Percentiles rank a stretch among this genome's conserved stretches.
Conservation (phyloP, 129 eudicot species). For the Apium graveolens region DNA sequence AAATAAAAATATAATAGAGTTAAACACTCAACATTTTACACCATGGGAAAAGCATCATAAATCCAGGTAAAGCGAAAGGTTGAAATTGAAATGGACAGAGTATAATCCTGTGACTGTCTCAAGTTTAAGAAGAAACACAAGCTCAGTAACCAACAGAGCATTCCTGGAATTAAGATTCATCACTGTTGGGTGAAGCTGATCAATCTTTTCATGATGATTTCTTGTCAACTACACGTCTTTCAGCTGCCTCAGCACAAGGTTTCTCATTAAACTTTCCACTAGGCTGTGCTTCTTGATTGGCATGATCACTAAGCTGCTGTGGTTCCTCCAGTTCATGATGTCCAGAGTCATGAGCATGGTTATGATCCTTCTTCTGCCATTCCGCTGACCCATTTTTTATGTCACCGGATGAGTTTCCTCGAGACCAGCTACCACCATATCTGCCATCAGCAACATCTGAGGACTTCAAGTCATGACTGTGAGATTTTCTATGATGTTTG, state of each 20-base stretch:
- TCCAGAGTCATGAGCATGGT: constrained; percentile 1
- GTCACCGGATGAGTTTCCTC: background rate
- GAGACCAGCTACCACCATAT: constrained; percentile 4
- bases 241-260: background rate
- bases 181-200: background rate
- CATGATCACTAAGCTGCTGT: background rate
- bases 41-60: background rate
- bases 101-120: background rate
- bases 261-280: constrained; percentile 23
- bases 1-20: background rate
- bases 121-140: background rate
- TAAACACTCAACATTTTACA: background rate
- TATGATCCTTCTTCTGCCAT: background rate
- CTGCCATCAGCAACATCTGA: constrained; percentile 19
- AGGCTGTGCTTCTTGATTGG: constrained; percentile 13
- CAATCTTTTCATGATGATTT: background rate
- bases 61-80: background rate
- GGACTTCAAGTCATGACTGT: constrained; percentile 33
- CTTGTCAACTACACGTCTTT: constrained; percentile 10
- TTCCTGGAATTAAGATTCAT: too few species aligned
- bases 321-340: constrained; percentile 18
- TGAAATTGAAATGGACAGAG: too few species aligned
- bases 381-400: background rate
- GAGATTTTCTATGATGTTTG: constrained; percentile 42
- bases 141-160: too few species aligned